Conservation (phyloP, 2,329 filamentous ascomycete species). For the Penicillium decumbens region DNA sequence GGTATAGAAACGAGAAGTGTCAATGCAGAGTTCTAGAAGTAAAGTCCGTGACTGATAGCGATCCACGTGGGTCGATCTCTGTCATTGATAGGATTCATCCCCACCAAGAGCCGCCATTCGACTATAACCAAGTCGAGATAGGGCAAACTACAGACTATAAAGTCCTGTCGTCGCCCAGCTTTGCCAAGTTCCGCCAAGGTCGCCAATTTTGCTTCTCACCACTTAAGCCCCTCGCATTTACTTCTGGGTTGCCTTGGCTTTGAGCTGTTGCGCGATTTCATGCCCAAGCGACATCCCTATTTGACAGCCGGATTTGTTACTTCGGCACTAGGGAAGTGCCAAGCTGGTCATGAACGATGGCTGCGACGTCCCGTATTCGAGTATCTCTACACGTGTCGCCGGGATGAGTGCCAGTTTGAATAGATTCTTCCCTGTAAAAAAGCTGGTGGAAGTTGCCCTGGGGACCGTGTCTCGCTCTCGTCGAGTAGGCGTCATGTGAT, state of each 20-base stretch:
- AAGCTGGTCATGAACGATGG: slow-evolving; percentile 6
- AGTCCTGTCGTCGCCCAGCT: slow-evolving; percentile 3
- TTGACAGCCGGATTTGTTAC: slow-evolving; percentile 4
- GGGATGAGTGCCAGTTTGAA: not conserved
- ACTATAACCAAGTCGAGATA: not conserved
- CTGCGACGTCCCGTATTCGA: slow-evolving; percentile 9
- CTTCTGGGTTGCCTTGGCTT: not conserved
- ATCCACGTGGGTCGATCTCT: slow-evolving; percentile 6
- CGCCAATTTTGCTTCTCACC: slow-evolving; percentile 12
- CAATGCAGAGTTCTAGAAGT: not conserved
- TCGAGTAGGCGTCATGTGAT: not conserved
- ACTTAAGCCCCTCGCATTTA: not conserved
- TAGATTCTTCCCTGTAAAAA: not conserved
- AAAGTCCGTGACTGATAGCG: not conserved
- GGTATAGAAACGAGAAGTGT: not conserved
- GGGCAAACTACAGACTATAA: not conserved
- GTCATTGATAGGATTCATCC: not conserved
- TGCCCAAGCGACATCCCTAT: slow-evolving; percentile 5
- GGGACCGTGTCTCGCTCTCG: not conserved
- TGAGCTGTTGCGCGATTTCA: slow-evolving; percentile 8
- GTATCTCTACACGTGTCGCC: slow-evolving; percentile 20
- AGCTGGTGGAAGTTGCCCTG: not conserved
- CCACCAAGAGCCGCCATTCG: not conserved
- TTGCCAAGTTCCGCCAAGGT: slow-evolving; percentile 20
- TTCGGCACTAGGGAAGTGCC: slow-evolving; percentile 12